phyloP scores from a whole-genome alignment of 73 alveolate species.

The Durusdinium trenchii region DNA sequence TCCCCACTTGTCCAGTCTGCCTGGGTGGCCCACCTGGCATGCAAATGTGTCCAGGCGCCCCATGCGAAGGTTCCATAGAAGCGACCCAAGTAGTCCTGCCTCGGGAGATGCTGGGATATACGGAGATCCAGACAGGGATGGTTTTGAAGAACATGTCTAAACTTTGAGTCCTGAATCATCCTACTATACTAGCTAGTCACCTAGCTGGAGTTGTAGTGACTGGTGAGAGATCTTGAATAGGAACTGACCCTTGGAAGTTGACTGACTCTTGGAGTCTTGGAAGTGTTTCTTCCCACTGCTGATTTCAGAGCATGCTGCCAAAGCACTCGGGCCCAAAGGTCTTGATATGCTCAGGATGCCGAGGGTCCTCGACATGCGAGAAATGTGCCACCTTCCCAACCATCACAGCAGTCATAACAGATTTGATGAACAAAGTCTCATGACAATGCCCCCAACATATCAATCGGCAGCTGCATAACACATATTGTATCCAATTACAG shows the following conservation, averaged over 20 bases:
- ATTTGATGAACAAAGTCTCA: no score
- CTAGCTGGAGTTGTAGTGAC: neutral
- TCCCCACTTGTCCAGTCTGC: no score
- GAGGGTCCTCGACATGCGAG: constrained; percentile 38
- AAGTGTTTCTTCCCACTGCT: neutral
- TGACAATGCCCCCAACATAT: no score
- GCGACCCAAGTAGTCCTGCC: constrained; percentile 92
- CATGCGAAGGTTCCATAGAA: constrained; percentile 58
- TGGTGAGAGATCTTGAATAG: neutral
- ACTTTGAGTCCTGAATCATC: no score
- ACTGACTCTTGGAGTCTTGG: neutral
- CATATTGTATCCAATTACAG: no score
- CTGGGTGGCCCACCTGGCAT: constrained; percentile 48
- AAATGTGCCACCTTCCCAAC: no score
- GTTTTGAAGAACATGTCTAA: no score
- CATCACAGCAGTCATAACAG: no score
- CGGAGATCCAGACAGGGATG: no score
- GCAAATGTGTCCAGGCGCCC: constrained; percentile 76
- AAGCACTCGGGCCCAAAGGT: constrained; percentile 58
- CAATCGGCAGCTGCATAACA: no score
- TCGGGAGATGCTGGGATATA: neutral
- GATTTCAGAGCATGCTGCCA: neutral
- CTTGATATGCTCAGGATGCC: constrained; percentile 57
- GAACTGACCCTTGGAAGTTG: neutral
- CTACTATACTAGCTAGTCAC: neutral